Evolutionary conservation across 371 early-diverging fungal genomes (phyloP).

Genomic region (Mucor irregularis): DNA sequence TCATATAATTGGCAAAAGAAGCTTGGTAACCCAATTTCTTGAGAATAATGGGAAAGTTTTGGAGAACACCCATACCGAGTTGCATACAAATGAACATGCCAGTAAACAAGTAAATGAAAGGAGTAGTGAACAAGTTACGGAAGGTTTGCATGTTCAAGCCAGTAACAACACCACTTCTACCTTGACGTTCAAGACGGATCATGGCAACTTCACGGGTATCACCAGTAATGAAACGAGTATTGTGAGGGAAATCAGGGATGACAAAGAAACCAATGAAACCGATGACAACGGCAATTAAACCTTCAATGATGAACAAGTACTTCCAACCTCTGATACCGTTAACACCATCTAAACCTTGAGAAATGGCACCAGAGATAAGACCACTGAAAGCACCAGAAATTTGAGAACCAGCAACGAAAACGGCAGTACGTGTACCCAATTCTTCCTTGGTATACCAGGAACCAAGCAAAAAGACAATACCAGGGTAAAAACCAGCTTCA

Average conservation of each 20-base stretch:
- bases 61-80: constrained; percentile 47
- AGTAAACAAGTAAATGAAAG: constrained; percentile 39
- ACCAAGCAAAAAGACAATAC: constrained; percentile 71
- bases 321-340: constrained; percentile 59
- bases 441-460: constrained; percentile 81
- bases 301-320: constrained; percentile 64
- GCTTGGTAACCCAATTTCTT: constrained; percentile 29
- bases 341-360: constrained; percentile 36
- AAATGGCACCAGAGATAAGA: constrained; percentile 46
- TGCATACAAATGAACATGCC: constrained; percentile 46
- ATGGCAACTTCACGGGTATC: constrained; percentile 54
- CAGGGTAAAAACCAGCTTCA: constrained; percentile 78
- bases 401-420: constrained; percentile 65
- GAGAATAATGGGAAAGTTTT: constrained; percentile 44
- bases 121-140: constrained; percentile 40
- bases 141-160: constrained; percentile 33
- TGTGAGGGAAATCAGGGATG: constrained; percentile 62
- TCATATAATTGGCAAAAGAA: constrained; percentile 47
- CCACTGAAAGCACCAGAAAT: constrained; percentile 76
- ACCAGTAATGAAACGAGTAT: constrained; percentile 47
- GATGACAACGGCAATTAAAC: constrained; percentile 47
- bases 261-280: constrained; percentile 43
- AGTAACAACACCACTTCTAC: constrained; percentile 17
- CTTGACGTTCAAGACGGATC: constrained; percentile 49
- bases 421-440: constrained; percentile 67